phyloP scores from a whole-genome alignment of 2,329 filamentous ascomycete species.

The Onygenales sp. region DNA sequence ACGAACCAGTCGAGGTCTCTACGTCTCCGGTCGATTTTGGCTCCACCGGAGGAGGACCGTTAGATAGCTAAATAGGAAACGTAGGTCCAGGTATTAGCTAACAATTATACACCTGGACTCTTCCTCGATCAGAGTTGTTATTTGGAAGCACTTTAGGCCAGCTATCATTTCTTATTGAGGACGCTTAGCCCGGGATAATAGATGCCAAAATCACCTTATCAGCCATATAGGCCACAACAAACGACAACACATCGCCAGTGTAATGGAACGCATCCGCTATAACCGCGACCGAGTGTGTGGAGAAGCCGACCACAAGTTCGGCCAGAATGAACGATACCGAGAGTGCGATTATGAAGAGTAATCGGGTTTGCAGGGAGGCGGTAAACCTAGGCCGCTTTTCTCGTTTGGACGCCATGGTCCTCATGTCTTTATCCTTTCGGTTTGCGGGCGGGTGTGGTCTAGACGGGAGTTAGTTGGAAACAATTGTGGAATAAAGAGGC shows the following conservation, averaged over 20 bases:
- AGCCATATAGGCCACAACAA: slow-evolving; percentile 9
- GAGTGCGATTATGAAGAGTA: slow-evolving; percentile 10
- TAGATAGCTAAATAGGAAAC: not conserved
- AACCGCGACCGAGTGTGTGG: slow-evolving; percentile 61
- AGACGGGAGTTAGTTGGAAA: too few relatives aligned
- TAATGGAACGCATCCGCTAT: slow-evolving; percentile 74
- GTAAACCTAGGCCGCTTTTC: not conserved
- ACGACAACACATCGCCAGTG: slow-evolving; percentile 35
- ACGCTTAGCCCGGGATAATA: not conserved
- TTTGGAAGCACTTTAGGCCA: not conserved
- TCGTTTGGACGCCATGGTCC: not conserved
- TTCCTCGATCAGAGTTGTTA: too few relatives aligned
- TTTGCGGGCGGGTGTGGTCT: not conserved
- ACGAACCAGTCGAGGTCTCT: not conserved
- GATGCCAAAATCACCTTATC: slow-evolving; percentile 7
- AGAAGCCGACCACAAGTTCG: slow-evolving; percentile 49
- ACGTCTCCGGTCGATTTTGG: not conserved
- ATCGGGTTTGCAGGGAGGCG: slow-evolving; percentile 6
- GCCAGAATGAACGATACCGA: slow-evolving; percentile 7
- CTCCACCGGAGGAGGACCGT: not conserved
- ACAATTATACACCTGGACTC: too few relatives aligned
- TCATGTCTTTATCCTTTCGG: too few relatives aligned
- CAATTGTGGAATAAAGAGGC: too few relatives aligned
- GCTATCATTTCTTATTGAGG: not conserved
- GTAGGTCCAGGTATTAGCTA: too few relatives aligned